Evolutionary conservation across 2,329 filamentous ascomycete genomes (phyloP), one percentile per base, ranked within the genome.

Genomic region (Arthroderma sp.): DNA sequence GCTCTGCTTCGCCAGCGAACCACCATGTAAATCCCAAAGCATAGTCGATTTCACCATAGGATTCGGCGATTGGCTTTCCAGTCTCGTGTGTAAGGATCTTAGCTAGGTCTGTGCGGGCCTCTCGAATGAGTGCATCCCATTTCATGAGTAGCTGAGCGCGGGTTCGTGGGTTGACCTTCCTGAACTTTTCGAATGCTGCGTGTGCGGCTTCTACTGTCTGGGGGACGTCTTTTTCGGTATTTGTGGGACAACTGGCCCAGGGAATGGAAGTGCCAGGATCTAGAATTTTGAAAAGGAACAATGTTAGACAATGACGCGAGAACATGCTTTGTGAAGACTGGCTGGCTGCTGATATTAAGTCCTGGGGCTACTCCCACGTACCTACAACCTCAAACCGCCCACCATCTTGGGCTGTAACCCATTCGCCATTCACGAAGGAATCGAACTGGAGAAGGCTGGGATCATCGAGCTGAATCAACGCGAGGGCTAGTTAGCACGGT

Each of bases 1-100:
- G 69, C 2, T 82, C 82, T 2, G 83, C 84, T 66, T 87, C 83
- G 61, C 86, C 84, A 50, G 75, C 78, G 63, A 87, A 88, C 83
- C 83, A 88, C 63, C 86, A 81, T 49, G 86, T 76, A 62, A 86
- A 88, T 60, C 72, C 78, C 47, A 83, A 78, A 6, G 83, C 82
- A 56, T 87, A 87, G 32, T 71, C 68, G 5, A 80, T 77, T 66
- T 88, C 83, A 33, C 78, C 80, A 58, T 76, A 77, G 32, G 83
- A 80, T 58, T 88, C 83, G 29, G 82, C 77, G 29, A 83, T 58
- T 1, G 86, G 84, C 69, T 94, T 94, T 51, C 86, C 86, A 53
- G 93, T 93, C 69, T 94, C 86, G 79, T 82, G 85, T 34, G 86
- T 91, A 57, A 94, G 87, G 50, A 94, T 72, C 49, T 73, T 85